A percentile compares a stretch with the other conserved stretches of the same genome.
These are phyloP conservation scores for Ceratocystis alfenasii DNA, from an alignment of 2,329 filamentous ascomycete genomes.

Conservation along the genomic window DNA sequence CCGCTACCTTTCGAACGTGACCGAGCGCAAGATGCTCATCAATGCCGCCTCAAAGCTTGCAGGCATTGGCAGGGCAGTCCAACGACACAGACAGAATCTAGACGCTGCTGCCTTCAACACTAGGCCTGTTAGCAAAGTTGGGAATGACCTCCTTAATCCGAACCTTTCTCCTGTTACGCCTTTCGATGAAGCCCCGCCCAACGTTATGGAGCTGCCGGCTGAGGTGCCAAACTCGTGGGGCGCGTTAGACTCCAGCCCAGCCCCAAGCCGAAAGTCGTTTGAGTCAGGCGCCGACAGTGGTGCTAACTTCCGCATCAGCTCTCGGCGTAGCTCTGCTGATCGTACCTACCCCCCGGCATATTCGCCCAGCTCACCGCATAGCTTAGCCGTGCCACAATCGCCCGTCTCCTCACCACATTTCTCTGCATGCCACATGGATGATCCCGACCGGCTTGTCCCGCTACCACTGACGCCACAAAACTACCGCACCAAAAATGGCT, in stretches of 20 bases:
- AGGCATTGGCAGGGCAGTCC: constrained; percentile 62
- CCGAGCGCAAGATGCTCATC: constrained; percentile 65
- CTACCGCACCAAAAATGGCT: constrained; percentile 45
- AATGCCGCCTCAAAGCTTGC: constrained; percentile 69
- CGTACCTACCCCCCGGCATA: constrained; percentile 30
- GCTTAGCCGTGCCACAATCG: constrained; percentile 28
- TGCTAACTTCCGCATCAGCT: constrained; percentile 34
- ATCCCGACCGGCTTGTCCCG: constrained; percentile 43
- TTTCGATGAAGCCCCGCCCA: constrained; percentile 23
- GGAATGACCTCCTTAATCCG: constrained; percentile 20
- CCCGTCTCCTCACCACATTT: constrained; percentile 27
- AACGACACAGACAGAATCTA: constrained; percentile 35
- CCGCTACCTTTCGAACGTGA: constrained; percentile 62
- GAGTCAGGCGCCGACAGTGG: constrained; percentile 42
- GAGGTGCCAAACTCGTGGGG: constrained; percentile 36
- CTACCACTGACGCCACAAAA: constrained; percentile 46
- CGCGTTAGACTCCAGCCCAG: constrained; percentile 30
- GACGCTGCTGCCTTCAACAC: background rate
- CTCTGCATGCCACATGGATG: constrained; percentile 29
- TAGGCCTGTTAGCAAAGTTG: background rate
- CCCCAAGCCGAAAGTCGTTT: constrained; percentile 41
- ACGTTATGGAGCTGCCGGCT: constrained; percentile 46
- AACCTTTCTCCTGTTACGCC: background rate
- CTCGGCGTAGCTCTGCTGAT: constrained; percentile 42
- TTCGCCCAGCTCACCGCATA: constrained; percentile 26